Percentiles rank a stretch among this genome's conserved stretches.
phyloP scores from a whole-genome alignment of 108 stramenopile species.

The Hondaea fermentalgiana region DNA sequence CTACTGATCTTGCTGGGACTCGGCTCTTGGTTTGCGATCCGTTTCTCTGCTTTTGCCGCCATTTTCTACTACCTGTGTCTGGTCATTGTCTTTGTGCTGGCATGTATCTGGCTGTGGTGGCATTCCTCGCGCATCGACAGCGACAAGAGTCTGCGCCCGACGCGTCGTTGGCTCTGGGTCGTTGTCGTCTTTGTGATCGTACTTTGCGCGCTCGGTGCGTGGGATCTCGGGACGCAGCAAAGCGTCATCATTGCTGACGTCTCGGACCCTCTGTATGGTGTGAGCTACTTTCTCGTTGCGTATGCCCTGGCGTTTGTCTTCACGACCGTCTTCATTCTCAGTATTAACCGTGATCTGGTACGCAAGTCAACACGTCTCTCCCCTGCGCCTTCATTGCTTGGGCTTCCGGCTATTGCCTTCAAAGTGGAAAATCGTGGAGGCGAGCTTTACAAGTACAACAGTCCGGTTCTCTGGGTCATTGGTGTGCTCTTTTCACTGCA shows the following conservation, averaged over 20 bases:
- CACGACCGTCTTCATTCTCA: neutral
- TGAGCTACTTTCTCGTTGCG: neutral
- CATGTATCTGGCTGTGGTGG: neutral
- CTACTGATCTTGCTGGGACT: neutral
- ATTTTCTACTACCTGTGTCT: neutral
- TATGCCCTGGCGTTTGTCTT: neutral
- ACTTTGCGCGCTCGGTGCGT: neutral
- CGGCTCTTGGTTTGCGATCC: neutral
- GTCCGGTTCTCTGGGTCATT: neutral
- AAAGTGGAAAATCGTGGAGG: neutral
- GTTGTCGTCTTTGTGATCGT: neutral
- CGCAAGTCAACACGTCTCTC: neutral
- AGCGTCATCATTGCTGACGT: neutral
- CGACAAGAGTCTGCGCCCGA: neutral
- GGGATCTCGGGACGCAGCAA: neutral
- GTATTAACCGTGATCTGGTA: neutral
- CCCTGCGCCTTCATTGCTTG: neutral
- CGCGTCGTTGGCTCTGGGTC: neutral
- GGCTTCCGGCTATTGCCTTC: neutral
- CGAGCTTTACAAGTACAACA: neutral
- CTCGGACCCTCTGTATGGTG: neutral
- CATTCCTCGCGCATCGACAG: neutral
- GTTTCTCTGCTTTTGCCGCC: neutral
- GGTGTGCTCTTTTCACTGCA: neutral
- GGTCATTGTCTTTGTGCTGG: neutral